Evolutionary conservation across 192 early-diverging fungal species (phyloP).

Genomic region (Pilaira anomala): DNA sequence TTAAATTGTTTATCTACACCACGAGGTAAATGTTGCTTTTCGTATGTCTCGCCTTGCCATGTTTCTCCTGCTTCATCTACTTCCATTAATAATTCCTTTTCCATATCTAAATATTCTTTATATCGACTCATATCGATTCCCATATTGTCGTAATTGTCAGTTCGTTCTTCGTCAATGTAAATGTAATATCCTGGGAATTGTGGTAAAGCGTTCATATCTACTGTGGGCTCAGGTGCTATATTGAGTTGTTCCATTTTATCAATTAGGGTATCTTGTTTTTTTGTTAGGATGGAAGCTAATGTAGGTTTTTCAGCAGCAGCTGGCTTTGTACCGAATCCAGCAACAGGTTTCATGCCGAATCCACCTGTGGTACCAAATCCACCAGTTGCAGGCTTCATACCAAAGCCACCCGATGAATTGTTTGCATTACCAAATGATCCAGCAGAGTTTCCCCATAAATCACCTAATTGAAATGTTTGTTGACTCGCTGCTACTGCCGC

Average conservation of each 20-base stretch:
- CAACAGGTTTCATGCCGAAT: conserved; percentile 1
- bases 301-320: too few species aligned
- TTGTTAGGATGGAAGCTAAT: neutral
- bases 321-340: neutral
- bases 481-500: neutral
- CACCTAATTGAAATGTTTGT: neutral
- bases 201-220: neutral
- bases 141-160: conserved; percentile 31
- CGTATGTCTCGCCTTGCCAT: conserved; percentile 84
- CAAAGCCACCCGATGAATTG: neutral
- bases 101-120: conserved; percentile 43
- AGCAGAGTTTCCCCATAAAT: conserved; percentile 1
- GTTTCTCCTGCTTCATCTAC: conserved; percentile 34
- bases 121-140: conserved; percentile 38
- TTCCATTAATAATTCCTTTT: conserved; percentile 33
- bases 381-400: neutral
- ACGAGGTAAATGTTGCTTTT: conserved; percentile 64
- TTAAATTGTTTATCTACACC: conserved; percentile 80
- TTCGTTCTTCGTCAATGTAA: conserved; percentile 51
- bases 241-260: neutral
- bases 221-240: neutral
- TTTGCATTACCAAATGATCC: neutral
- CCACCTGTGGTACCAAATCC: neutral
- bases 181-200: conserved; percentile 50
- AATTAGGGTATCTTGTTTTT: neutral